Percentiles rank a stretch among this genome's conserved stretches.
Conservation (phyloP, 2,329 filamentous ascomycete species). For the Microdochium paspali region DNA sequence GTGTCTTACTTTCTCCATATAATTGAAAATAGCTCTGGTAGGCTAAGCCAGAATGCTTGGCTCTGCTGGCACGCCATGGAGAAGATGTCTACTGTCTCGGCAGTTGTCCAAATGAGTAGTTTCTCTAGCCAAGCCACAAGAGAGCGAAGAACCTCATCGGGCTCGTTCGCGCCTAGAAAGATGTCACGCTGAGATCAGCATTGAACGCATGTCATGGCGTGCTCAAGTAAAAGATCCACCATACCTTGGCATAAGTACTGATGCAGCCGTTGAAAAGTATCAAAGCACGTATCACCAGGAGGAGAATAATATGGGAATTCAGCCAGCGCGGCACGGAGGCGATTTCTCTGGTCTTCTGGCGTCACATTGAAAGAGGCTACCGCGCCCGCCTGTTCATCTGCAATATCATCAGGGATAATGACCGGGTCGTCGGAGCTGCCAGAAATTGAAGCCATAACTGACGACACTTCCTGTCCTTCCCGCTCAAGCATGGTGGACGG, state of each 20-base stretch:
- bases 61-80: conserved; percentile 34
- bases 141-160: background rate
- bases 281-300: background rate
- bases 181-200: conserved; percentile 11
- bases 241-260: background rate
- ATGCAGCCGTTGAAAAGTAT: background rate
- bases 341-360: background rate
- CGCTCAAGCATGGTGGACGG: background rate
- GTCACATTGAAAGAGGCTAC: background rate
- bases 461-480: background rate
- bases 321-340: background rate
- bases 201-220: background rate
- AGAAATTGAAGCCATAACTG: conserved; percentile 4
- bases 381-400: background rate
- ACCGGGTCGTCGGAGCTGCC: conserved; percentile 34
- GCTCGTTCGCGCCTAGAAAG: conserved; percentile 21
- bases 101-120: conserved; percentile 32
- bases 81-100: conserved; percentile 22
- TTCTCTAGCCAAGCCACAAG: conserved; percentile 34
- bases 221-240: conserved; percentile 5
- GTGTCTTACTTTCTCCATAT: conserved; percentile 30
- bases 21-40: conserved; percentile 40
- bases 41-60: conserved; percentile 37
- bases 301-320: background rate
- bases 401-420: background rate